Evolutionary conservation across 2,329 filamentous ascomycete genomes (phyloP), one percentile per base, ranked within the genome.

Genomic region (Cladosporium austrohemisphaericum): DNA sequence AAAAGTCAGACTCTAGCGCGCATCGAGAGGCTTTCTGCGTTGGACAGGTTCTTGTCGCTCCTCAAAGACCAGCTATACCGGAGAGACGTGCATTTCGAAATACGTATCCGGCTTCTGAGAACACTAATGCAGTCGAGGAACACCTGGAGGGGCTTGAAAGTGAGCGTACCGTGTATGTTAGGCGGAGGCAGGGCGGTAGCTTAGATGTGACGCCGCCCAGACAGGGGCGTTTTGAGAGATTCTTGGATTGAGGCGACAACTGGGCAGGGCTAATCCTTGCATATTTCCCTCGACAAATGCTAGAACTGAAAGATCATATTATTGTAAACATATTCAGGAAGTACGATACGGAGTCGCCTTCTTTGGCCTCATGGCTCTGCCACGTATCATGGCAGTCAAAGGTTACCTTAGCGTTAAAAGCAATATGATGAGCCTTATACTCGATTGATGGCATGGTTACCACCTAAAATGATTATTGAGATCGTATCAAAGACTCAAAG

Each of bases 151-250:
- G 51, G 3, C 25, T 61, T 31, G 61, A 62, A 38, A 54, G 53
- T 16, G 60, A 63, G 36, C 55, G 60, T 13, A 52, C 51, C 8
- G 50, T 49, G 10, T 60, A 59, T 58, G 16, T 54, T 22, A 37
- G 31, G 18, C 48, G 63, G 13, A 52, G 52, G 5, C 59, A 54
- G 32, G 49, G 47, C 14, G 56, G 54, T 5, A 45, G 40, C 33
- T 52, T 65, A 52, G 58, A 65, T 36, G 52, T 54, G 18, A 66
- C 64, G 31, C 64, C 63, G 23, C 61, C 62, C 8, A 53, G 51
- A 10, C 59, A 64, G 31, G 63, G 62, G 11, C 56, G 60, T 29
- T 64, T 57, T 40, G 64, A 65, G 55, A 55, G 60, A 41, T 58
- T 55, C 35, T 31, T 65, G 28, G 56, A 52, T 26, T 59, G 41